Evolutionary conservation across 495 filamentous ascomycete genomes (phyloP).

Genomic region (Acidomyces sp.): DNA sequence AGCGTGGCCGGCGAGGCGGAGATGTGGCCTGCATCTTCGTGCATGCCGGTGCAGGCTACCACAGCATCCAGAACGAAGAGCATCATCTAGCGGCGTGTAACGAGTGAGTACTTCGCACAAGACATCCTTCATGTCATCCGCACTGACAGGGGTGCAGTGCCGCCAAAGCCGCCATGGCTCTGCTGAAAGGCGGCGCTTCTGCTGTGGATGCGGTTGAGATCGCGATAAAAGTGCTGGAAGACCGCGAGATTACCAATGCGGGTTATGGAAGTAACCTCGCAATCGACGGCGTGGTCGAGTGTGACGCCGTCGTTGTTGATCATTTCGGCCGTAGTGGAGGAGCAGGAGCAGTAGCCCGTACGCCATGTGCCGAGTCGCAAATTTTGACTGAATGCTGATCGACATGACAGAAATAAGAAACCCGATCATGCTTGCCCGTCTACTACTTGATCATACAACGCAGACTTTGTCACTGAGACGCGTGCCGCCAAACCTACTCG

Average conservation of each 20-base stretch:
- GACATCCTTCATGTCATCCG: background rate
- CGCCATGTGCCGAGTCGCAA: slow-evolving; percentile 26
- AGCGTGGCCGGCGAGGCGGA: slow-evolving; percentile 24
- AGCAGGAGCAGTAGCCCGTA: slow-evolving; percentile 79
- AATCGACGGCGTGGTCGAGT: slow-evolving; percentile 80
- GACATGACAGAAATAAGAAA: slow-evolving; percentile 65
- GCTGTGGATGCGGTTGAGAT: slow-evolving; percentile 88
- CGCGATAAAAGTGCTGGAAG: slow-evolving; percentile 74
- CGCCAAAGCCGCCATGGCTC: slow-evolving; percentile 60
- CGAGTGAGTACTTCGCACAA: slow-evolving; percentile 49
- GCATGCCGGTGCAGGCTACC: slow-evolving; percentile 92
- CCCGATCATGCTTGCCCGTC: slow-evolving; percentile 73
- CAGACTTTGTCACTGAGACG: slow-evolving; percentile 63
- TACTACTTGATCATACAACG: slow-evolving; percentile 62
- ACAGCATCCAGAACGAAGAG: slow-evolving; percentile 69
- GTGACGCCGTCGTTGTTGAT: slow-evolving; percentile 86
- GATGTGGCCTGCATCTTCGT: slow-evolving; percentile 69
- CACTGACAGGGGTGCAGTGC: slow-evolving; percentile 43
- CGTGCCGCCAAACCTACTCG: slow-evolving; percentile 84
- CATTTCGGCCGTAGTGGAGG: slow-evolving; percentile 83
- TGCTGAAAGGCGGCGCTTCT: slow-evolving; percentile 62
- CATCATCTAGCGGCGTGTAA: slow-evolving; percentile 74
- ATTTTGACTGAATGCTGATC: background rate
- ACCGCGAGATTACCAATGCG: slow-evolving; percentile 89
- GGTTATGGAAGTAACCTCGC: slow-evolving; percentile 93